These are phyloP conservation scores for Fremontodendron californicum DNA, from an alignment of 345 rosid genomes.

Conservation along the genomic window DNA sequence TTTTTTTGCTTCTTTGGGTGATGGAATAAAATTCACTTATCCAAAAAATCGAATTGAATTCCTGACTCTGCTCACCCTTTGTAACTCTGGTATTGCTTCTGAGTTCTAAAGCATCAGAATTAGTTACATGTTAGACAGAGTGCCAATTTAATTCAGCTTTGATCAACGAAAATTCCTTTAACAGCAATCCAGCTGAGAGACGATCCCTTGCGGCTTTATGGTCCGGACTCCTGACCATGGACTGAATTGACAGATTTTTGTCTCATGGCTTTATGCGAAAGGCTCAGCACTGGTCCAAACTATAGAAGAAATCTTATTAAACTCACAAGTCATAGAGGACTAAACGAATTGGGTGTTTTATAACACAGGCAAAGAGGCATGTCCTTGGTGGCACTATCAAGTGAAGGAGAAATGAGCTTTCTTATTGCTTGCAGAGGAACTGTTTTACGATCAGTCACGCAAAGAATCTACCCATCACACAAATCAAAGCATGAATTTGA, in stretches of 20 bases:
- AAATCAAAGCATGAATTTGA: neutral
- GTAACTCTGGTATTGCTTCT: neutral
- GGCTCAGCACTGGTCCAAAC: neutral
- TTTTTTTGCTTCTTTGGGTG: neutral
- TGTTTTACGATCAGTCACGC: neutral
- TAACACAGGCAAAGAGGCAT: neutral
- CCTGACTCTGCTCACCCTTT: neutral
- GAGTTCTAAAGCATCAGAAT: neutral
- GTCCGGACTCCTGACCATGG: neutral
- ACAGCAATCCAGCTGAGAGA: neutral
- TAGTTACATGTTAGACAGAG: neutral
- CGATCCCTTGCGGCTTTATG: neutral
- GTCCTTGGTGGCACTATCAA: neutral
- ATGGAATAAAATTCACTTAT: neutral
- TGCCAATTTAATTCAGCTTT: neutral
- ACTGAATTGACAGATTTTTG: neutral
- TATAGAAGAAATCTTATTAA: neutral
- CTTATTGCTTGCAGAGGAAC: neutral
- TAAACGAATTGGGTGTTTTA: neutral
- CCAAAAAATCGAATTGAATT: neutral
- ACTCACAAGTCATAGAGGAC: neutral
- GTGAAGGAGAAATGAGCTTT: neutral
- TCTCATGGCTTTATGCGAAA: neutral
- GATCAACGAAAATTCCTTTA: neutral
- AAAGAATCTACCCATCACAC: slow-evolving; percentile 10